Evolutionary conservation across 805 yeast genomes (phyloP).

Genomic region (Debaryomyces maramus): DNA sequence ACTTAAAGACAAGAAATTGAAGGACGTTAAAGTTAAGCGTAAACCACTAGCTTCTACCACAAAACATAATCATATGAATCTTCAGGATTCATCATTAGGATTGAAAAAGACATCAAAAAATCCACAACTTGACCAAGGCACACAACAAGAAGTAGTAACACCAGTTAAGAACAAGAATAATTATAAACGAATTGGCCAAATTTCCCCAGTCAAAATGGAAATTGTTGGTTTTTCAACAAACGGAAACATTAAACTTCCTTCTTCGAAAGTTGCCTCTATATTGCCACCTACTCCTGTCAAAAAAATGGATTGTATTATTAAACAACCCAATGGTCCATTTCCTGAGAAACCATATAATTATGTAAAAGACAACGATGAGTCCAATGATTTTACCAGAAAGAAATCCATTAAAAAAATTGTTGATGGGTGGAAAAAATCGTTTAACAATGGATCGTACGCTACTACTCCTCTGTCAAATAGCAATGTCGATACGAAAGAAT

Average conservation of each 20-base stretch:
- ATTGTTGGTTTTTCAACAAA: slow-evolving; percentile 46
- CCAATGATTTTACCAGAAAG: slow-evolving; percentile 26
- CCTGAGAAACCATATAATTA: background rate
- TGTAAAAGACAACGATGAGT: slow-evolving; percentile 3
- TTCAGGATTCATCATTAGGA: slow-evolving; percentile 41
- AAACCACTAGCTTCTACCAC: slow-evolving; percentile 11
- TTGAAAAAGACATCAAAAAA: slow-evolving; percentile 30
- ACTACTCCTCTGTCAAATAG: slow-evolving; percentile 5
- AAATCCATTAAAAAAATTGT: slow-evolving; percentile 37
- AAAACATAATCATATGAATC: slow-evolving; percentile 38
- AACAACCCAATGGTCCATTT: slow-evolving; percentile 6
- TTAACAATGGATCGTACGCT: slow-evolving; percentile 8
- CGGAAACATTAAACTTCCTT: slow-evolving; percentile 53
- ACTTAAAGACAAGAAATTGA: slow-evolving; percentile 13
- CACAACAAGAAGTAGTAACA: background rate
- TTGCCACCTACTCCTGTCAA: slow-evolving; percentile 70
- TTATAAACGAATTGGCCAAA: background rate
- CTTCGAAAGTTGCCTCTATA: slow-evolving; percentile 44
- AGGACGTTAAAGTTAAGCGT: slow-evolving; percentile 5
- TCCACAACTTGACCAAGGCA: background rate
- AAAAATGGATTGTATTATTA: slow-evolving; percentile 47
- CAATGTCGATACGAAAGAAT: slow-evolving; percentile 16
- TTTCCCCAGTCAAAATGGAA: slow-evolving; percentile 4
- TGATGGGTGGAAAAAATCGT: slow-evolving; percentile 43
- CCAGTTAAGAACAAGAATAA: background rate